phyloP scores from a whole-genome alignment of 768 basidiomycete genomes.

The Collybia mongolica region DNA sequence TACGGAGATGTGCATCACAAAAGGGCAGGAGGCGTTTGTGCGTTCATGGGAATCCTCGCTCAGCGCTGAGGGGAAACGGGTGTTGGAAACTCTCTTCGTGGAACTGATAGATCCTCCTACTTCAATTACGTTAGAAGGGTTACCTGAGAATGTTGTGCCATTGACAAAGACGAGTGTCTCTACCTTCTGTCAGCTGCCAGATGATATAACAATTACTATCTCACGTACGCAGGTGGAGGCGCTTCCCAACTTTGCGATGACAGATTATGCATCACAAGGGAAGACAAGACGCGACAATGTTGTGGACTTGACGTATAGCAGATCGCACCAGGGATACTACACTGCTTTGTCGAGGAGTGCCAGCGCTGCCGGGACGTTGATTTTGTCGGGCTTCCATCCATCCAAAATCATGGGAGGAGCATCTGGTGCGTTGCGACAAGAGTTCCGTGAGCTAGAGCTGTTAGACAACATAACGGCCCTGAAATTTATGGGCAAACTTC shows the following conservation, averaged over 20 bases:
- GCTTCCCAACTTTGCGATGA: not conserved
- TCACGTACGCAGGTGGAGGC: not conserved
- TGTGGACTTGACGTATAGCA: conserved; percentile 18
- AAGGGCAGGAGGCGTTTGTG: not conserved
- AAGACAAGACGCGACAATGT: conserved; percentile 25
- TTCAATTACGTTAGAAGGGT: not conserved
- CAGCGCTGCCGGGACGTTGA: conserved; percentile 24
- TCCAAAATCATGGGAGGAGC: conserved; percentile 21
- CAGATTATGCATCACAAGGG: conserved; percentile 20
- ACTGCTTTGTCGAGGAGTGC: not conserved
- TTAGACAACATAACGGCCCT: conserved; percentile 30
- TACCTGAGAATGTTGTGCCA: conserved; percentile 1
- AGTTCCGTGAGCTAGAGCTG: conserved; percentile 32
- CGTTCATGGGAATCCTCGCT: not conserved
- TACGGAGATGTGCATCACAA: not conserved
- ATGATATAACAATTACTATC: not conserved
- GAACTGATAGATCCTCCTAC: not conserved
- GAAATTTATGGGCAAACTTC: conserved; percentile 18
- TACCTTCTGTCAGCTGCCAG: not conserved
- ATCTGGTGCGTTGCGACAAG: conserved; percentile 23
- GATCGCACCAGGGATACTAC: not conserved
- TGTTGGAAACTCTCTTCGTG: not conserved
- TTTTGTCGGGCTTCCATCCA: conserved; percentile 23
- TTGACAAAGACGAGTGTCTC: not conserved
- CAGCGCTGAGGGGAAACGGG: not conserved